Evolutionary conservation across 2,329 filamentous ascomycete genomes (phyloP), one percentile per base, ranked within the genome.

Genomic region (Fusarium nematophilum): DNA sequence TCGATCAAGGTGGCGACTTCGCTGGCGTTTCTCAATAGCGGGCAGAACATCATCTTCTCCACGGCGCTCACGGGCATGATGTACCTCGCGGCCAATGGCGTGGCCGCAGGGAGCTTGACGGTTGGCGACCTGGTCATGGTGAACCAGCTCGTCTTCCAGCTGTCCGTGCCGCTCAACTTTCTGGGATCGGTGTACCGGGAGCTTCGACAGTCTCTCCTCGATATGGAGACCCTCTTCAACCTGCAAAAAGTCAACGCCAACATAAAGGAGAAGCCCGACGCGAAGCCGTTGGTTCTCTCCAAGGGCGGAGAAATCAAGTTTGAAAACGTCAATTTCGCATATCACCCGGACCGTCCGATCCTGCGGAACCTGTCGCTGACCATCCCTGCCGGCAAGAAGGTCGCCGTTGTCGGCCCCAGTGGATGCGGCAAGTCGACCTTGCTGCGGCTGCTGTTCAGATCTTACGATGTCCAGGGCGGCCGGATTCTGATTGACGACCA

Each of bases 151-250:
- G 93, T 99, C 55, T 99, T 99, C 78, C 95, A 99, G 77, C 88
- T 99, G 6, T 97, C 93, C 0, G 92, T 99, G 4, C 95, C 95
- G 0, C 84, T 99, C 57, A 99, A 99, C 81, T 99, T 99, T 76
- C 82, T 99, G 4, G 95, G 95, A n/a, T 96, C 93, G 11, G 94
- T 99, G 10, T 99, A 99, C 74, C 90, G 95, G 67, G 95, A 99
- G 78, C 84, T 99, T 48, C 86, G 95, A 51, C 95, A 99, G 78
- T 97, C 92, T 17, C 82, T 99, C 37, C 82, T 99, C 27, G 96
- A 99, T 73, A 99, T 99, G 95, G 95, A 98, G 77, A 98, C 95
- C 0, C 84, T 99, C 6, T 99, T 99, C 82, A 97, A 92, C 74
- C 83, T 99, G 26, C 95, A 99, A 76, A 98, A 96, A 74, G 94